These are phyloP conservation scores for Colletotrichum navitas DNA, from an alignment of 2,329 filamentous ascomycete genomes.

Conservation along the genomic window DNA sequence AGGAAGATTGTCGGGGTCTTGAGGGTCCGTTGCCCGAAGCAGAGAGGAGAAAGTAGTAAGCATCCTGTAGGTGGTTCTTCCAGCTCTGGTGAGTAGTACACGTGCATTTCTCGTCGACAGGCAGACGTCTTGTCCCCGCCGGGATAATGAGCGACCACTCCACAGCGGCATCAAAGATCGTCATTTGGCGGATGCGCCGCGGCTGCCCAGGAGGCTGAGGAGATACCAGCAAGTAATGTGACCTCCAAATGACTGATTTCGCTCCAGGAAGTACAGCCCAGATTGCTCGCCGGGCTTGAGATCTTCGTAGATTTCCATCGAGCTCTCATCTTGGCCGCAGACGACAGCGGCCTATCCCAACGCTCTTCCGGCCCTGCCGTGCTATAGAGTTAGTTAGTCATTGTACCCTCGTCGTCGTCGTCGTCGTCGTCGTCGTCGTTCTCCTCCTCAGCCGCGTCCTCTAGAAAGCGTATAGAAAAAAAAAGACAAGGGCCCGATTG, in stretches of 20 bases:
- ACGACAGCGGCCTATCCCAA: constrained; percentile 25
- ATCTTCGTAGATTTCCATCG: constrained; percentile 24
- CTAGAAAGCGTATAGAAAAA: neutral
- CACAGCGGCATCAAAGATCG: constrained; percentile 40
- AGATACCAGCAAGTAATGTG: constrained; percentile 28
- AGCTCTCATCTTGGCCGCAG: constrained; percentile 35
- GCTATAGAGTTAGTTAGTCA: constrained; percentile 14
- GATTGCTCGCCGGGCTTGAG: constrained; percentile 9
- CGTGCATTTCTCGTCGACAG: constrained; percentile 19
- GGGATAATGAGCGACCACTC: constrained; percentile 41
- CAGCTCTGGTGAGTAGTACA: neutral
- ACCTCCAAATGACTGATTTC: constrained; percentile 15
- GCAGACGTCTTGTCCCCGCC: constrained; percentile 13
- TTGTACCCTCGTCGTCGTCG: constrained; percentile 3
- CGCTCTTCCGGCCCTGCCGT: constrained; percentile 15
- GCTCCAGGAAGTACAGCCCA: neutral
- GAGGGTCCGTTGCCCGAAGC: constrained; percentile 28
- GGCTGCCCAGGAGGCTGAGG: constrained; percentile 38
- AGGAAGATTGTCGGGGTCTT: neutral
- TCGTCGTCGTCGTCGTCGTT: neutral
- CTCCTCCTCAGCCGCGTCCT: neutral
- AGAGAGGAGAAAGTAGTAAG: constrained; percentile 27
- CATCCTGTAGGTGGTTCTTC: constrained; percentile 8
- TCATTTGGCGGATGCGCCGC: constrained; percentile 43
- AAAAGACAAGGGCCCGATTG: neutral